These are phyloP conservation scores for Euphorbia peplus DNA, from an alignment of 345 rosid species.

Conservation along the genomic window DNA sequence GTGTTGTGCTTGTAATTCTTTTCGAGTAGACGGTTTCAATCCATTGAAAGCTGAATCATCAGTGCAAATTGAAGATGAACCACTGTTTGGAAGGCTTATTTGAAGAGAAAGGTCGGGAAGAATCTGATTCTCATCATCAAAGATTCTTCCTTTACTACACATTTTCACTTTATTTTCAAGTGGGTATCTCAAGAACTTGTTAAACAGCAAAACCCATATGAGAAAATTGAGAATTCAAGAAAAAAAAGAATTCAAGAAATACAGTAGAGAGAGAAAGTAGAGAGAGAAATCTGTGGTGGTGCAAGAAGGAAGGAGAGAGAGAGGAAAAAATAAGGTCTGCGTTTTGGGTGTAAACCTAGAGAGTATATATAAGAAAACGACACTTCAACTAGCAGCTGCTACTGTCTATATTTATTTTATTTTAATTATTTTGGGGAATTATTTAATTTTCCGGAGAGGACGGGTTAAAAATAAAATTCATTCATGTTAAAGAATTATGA, in stretches of 20 bases:
- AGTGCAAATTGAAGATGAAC: slow-evolving; percentile 30
- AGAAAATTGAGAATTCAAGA: too few species aligned
- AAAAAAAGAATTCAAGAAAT: too few species aligned
- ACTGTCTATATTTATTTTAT: not conserved
- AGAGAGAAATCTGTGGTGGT: slow-evolving; percentile 27
- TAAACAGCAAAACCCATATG: too few species aligned
- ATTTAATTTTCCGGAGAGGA: slow-evolving; percentile 13
- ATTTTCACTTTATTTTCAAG: slow-evolving; percentile 12
- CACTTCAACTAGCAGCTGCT: slow-evolving; percentile 34
- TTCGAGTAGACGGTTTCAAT: too few species aligned
- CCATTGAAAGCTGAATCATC: slow-evolving; percentile 27
- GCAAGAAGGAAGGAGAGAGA: slow-evolving; percentile 18
- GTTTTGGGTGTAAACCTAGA: slow-evolving; percentile 30
- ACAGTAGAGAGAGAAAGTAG: not conserved
- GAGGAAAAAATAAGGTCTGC: slow-evolving; percentile 14
- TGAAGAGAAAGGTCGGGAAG: slow-evolving; percentile 64
- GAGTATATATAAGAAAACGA: slow-evolving; percentile 56
- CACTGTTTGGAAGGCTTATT: slow-evolving; percentile 49
- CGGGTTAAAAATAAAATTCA: not conserved
- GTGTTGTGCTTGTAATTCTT: not conserved
- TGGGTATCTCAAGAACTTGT: slow-evolving; percentile 3
- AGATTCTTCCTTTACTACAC: slow-evolving; percentile 28
- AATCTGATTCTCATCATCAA: slow-evolving; percentile 25
- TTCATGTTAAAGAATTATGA: not conserved
- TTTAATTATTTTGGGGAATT: not conserved